phyloP scores from a whole-genome alignment of 164 flowering plant genomes.

The Piper betle region DNA sequence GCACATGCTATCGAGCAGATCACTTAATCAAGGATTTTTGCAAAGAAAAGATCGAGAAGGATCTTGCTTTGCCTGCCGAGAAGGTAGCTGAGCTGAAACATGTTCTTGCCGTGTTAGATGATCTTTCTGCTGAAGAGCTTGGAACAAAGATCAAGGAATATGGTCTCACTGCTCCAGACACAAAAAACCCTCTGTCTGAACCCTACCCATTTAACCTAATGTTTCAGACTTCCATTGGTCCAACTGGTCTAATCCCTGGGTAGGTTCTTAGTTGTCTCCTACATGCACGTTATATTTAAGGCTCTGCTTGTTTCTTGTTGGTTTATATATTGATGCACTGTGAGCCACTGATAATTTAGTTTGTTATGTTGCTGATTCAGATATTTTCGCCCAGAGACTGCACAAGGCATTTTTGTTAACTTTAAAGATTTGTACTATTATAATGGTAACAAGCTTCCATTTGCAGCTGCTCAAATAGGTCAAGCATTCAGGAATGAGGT shows the following conservation, averaged over 20 bases:
- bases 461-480: slow-evolving; percentile 99
- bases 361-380: slow-evolving; percentile 25
- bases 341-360: not conserved
- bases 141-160: slow-evolving; percentile 88
- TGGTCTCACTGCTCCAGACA: slow-evolving; percentile 88
- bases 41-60: slow-evolving; percentile 84
- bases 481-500: slow-evolving; percentile 99
- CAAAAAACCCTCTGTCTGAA: slow-evolving; percentile 80
- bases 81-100: slow-evolving; percentile 67
- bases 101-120: slow-evolving; percentile 77
- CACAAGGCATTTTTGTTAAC: slow-evolving; percentile 99
- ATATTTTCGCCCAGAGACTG: slow-evolving; percentile 97
- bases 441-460: slow-evolving; percentile 94
- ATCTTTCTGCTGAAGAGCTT: slow-evolving; percentile 67
- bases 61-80: slow-evolving; percentile 41
- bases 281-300: not conserved
- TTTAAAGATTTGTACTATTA: slow-evolving; percentile 89
- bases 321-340: not conserved
- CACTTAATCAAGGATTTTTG: slow-evolving; percentile 91
- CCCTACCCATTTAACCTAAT: slow-evolving; percentile 96
- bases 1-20: slow-evolving; percentile 88
- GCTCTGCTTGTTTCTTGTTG: not conserved
- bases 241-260: slow-evolving; percentile 82
- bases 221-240: slow-evolving; percentile 97
- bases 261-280: slow-evolving; percentile 9